Evolutionary conservation across 2,329 filamentous ascomycete genomes (phyloP).

Genomic region (Fusarium papillatum): DNA sequence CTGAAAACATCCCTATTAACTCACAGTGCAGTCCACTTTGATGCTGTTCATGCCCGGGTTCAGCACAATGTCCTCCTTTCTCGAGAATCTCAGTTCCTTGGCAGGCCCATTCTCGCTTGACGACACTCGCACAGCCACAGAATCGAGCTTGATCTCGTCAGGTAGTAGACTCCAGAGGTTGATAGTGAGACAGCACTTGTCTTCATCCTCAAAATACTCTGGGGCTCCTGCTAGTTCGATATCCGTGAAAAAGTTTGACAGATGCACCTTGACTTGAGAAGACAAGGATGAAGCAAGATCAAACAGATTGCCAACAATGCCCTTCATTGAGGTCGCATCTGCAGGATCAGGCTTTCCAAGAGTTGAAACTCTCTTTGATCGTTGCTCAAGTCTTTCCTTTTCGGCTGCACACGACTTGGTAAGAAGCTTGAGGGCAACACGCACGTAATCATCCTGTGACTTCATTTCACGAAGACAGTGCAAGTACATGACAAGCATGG

Average conservation of each 20-base stretch:
- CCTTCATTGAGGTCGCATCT: constrained; percentile 58
- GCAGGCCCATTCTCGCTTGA: constrained; percentile 66
- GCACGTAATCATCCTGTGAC: constrained; percentile 83
- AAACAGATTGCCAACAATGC: constrained; percentile 63
- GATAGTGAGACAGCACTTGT: constrained; percentile 81
- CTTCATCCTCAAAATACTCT: constrained; percentile 76
- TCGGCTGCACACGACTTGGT: constrained; percentile 74
- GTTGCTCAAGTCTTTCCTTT: constrained; percentile 60
- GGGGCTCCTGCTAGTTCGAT: constrained; percentile 78
- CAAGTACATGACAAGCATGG: constrained; percentile 89
- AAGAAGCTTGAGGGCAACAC: constrained; percentile 80
- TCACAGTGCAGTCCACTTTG: constrained; percentile 52
- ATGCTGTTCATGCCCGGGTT: constrained; percentile 64
- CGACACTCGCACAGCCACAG: constrained; percentile 74
- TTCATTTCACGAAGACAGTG: constrained; percentile 84
- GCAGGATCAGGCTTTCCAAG: constrained; percentile 31
- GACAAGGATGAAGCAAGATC: constrained; percentile 58
- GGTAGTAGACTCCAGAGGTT: constrained; percentile 79
- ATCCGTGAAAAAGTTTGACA: constrained; percentile 81
- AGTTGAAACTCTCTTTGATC: constrained; percentile 42
- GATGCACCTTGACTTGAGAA: constrained; percentile 74
- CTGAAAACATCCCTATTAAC: constrained; percentile 23
- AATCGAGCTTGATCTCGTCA: constrained; percentile 76
- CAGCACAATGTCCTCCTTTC: constrained; percentile 43
- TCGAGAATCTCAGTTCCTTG: constrained; percentile 67